Percentiles rank a stretch among this genome's conserved stretches.
These are phyloP conservation scores for Nasturtium officinale DNA, from an alignment of 345 rosid species.

Conservation along the genomic window DNA sequence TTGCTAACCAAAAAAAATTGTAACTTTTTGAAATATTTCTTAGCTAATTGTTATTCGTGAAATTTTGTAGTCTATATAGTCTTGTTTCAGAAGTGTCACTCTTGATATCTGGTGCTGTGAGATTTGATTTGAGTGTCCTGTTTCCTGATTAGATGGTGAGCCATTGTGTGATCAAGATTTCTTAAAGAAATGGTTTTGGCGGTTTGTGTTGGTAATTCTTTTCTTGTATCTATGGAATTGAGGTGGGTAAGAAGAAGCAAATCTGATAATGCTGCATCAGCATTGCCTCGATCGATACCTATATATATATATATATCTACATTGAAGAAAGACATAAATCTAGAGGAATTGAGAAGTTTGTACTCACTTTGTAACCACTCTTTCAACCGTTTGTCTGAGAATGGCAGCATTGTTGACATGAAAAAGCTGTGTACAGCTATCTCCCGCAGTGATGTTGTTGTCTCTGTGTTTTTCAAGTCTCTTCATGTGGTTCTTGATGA, in stretches of 20 bases:
- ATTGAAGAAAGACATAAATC: conserved; percentile 53
- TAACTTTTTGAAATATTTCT: background rate
- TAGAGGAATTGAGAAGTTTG: conserved; percentile 52
- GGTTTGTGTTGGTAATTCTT: conserved; percentile 27
- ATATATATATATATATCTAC: conserved; percentile 68
- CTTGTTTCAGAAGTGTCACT: background rate
- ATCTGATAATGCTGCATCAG: conserved; percentile 19
- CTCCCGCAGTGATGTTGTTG: conserved; percentile 59
- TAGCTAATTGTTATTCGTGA: background rate
- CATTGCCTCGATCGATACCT: conserved; percentile 49
- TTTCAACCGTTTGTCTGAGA: conserved; percentile 57
- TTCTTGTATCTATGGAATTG: conserved; percentile 50
- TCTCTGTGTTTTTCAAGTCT: conserved; percentile 73
- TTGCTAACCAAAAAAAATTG: background rate
- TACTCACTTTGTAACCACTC: conserved; percentile 66
- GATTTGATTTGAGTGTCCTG: conserved; percentile 5
- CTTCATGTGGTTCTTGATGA: conserved; percentile 22
- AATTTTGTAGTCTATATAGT: conserved; percentile 2
- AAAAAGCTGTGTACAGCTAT: conserved; percentile 70
- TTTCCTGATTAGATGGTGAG: conserved; percentile 27
- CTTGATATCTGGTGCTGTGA: background rate
- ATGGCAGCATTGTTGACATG: conserved; percentile 48
- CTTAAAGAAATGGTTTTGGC: conserved; percentile 30
- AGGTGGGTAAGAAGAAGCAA: conserved; percentile 52
- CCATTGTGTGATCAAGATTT: conserved; percentile 21